Percentiles rank a stretch among this genome's conserved stretches.
These are phyloP conservation scores for Coniochaeta hoffmannii DNA, from an alignment of 2,329 filamentous ascomycete genomes.

Conservation along the genomic window DNA sequence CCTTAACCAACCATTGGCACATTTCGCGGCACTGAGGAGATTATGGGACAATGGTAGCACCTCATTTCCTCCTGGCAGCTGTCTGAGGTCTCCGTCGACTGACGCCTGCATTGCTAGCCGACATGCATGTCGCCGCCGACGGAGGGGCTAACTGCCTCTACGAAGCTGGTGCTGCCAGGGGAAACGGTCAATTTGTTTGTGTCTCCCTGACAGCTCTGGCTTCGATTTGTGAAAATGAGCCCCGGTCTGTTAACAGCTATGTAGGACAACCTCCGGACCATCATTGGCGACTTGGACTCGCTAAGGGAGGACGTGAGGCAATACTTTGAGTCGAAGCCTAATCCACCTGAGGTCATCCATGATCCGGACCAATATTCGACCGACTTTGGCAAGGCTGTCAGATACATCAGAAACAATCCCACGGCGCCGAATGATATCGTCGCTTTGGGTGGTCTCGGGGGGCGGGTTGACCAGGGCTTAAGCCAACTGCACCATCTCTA, in stretches of 20 bases:
- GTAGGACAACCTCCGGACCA: constrained; percentile 56
- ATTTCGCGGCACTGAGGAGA: constrained; percentile 37
- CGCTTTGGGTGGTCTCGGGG: constrained; percentile 76
- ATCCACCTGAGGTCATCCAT: constrained; percentile 51
- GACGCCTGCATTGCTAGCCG: background rate
- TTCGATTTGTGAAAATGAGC: background rate
- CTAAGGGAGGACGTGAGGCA: constrained; percentile 51
- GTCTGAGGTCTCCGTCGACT: background rate
- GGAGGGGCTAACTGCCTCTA: constrained; percentile 78
- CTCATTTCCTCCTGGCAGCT: background rate
- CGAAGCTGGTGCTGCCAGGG: constrained; percentile 21
- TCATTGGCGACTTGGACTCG: constrained; percentile 91
- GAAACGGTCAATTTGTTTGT: constrained; percentile 27
- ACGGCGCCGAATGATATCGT: constrained; percentile 54
- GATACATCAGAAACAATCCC: constrained; percentile 40
- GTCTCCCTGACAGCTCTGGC: constrained; percentile 12
- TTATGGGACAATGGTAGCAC: constrained; percentile 41
- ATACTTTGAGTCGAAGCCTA: constrained; percentile 55
- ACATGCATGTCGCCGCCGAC: constrained; percentile 70
- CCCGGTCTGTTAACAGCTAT: background rate
- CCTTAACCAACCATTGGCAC: constrained; percentile 43
- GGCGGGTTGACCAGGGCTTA: constrained; percentile 86
- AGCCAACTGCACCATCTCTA: constrained; percentile 84
- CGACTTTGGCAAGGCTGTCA: constrained; percentile 80
- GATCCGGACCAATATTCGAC: constrained; percentile 81